Evolutionary conservation across 345 rosid genomes (phyloP), one percentile per base, ranked within the genome.

Genomic region (Clarkia xantiana): DNA sequence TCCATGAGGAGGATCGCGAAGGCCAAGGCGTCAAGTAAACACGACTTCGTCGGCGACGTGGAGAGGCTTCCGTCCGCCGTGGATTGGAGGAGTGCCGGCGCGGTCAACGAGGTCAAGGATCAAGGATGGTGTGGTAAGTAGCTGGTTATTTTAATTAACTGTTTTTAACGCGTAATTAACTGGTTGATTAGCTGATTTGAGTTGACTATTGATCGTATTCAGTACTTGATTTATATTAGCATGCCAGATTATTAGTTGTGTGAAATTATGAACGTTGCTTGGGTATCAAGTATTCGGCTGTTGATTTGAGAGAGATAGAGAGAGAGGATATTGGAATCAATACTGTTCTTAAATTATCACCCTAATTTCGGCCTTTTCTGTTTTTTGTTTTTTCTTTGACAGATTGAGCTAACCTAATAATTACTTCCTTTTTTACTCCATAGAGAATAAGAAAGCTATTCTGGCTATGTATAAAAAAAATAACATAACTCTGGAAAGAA

Each of bases 51-150:
- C 42, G 34, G 15, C 29, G 45, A 19, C 44, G 77, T 63, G 1
- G 81, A 75, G n/a, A 42, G 44, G 42, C 56, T 83, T 49, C 94
- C 93, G 59, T 83, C 73, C 14, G 59, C 73, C 6, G 70, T 90
- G 39, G 97, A 90, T 60, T 90, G 96, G 97, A 81, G 96, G 65
- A 25, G 53, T 55, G 51, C 29, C n/a, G 97, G 96, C 15, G 96
- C 96, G 11, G 97, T 90, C 34, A 71, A 38, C 54, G 67, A 65
- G 3, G 67, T 90, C 65, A 90, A 90, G 70, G 86, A 90, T 47
- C 94, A 90, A 71, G 93, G 96, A 16, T 20, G 57, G 51, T 81
- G 97, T 44, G 97, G 97, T 86, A 59, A 59, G 17, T 19, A 34
- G 19, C 45, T 18, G 41, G 1, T 15, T 17, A 49, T 17, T 38